A percentile compares a stretch with the other conserved stretches of the same genome.
These are phyloP conservation scores for Boletus tylopilopsis DNA, from an alignment of 768 basidiomycete species.

Conservation along the genomic window DNA sequence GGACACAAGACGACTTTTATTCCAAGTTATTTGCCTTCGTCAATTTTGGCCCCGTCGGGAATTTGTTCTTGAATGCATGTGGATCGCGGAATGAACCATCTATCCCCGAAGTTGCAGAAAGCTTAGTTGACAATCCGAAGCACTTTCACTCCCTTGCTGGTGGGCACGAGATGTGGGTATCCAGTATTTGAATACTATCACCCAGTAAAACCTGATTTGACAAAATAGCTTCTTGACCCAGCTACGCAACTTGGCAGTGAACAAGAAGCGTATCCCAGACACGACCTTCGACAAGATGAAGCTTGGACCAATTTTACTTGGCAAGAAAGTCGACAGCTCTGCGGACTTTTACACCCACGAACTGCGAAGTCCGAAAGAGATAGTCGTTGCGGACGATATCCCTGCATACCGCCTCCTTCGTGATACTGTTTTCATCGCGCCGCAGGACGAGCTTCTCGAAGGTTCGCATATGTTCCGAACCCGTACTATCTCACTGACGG, in stretches of 20 bases:
- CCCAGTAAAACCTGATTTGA: background rate
- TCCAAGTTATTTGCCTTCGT: conserved; percentile 3
- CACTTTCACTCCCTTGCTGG: background rate
- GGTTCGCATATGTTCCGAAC: background rate
- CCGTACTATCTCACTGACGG: background rate
- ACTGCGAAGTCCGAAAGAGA: background rate
- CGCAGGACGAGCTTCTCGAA: conserved; percentile 1
- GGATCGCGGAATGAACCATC: background rate
- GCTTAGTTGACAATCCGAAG: background rate
- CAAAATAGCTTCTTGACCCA: background rate
- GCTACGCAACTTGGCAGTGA: background rate
- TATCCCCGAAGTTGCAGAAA: background rate
- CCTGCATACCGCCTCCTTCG: background rate
- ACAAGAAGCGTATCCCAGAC: background rate
- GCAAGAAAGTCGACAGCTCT: background rate
- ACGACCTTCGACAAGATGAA: background rate
- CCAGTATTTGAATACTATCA: too few species aligned
- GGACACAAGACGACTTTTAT: background rate
- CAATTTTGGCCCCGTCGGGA: background rate
- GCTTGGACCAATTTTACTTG: background rate
- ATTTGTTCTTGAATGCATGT: background rate
- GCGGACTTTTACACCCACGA: background rate
- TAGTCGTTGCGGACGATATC: conserved; percentile 1
- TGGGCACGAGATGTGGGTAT: background rate
- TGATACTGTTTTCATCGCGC: background rate